Conservation (phyloP, 108 stramenopile genomes). For the Stephanodiscus minutulus region DNA sequence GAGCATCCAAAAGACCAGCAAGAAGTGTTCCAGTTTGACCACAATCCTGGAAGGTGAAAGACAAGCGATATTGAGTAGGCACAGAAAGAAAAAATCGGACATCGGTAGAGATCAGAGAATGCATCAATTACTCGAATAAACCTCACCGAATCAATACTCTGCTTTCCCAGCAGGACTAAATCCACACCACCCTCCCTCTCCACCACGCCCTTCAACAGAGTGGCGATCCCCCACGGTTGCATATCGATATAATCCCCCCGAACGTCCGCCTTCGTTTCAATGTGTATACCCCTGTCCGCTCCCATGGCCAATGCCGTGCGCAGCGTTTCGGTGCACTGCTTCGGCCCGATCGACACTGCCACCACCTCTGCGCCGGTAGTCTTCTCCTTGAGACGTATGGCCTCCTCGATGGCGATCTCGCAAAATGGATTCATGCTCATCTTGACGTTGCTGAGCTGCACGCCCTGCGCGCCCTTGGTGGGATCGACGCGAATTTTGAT, state of each 20-base stretch:
- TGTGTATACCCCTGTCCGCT: constrained; percentile 91
- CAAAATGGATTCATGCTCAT: constrained; percentile 99
- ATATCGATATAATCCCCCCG: constrained; percentile 94
- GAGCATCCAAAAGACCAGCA: constrained; percentile 95
- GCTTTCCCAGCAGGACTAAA: constrained; percentile 96
- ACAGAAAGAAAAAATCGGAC: background rate
- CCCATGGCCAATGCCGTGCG: constrained; percentile 93
- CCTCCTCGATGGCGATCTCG: constrained; percentile 98
- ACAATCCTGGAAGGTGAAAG: constrained; percentile 55
- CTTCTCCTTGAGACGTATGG: constrained; percentile 93
- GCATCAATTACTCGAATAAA: background rate
- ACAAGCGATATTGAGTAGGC: background rate
- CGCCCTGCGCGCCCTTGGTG: constrained; percentile 69
- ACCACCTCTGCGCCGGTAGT: constrained; percentile 84
- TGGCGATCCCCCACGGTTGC: constrained; percentile 95
- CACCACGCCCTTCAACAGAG: constrained; percentile 79
- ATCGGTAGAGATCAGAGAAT: too few species aligned
- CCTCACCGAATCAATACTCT: constrained; percentile 93
- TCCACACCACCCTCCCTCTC: constrained; percentile 83
- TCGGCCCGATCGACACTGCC: constrained; percentile 97
- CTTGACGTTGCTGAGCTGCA: constrained; percentile 97
- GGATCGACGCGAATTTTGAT: constrained; percentile 97
- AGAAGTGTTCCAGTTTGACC: constrained; percentile 90
- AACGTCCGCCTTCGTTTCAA: constrained; percentile 81
- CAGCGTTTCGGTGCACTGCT: constrained; percentile 94